These are phyloP conservation scores for Beta corolliflora DNA, from an alignment of 179 eudicot genomes.

Conservation along the genomic window DNA sequence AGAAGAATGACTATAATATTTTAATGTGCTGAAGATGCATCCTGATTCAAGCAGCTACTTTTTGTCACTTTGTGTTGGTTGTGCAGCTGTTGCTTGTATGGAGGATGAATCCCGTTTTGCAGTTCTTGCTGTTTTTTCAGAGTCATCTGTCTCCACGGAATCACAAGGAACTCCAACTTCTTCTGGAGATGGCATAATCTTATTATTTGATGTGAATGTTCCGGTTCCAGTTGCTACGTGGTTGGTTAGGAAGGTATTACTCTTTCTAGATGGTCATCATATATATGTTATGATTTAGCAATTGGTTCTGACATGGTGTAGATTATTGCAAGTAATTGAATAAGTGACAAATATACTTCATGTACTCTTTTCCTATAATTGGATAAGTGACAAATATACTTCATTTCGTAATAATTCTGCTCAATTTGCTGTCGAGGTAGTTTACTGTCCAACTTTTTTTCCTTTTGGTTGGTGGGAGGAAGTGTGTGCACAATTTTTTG, in stretches of 20 bases:
- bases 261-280: background rate
- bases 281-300: background rate
- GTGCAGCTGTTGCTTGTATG: slow-evolving; percentile 76
- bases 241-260: slow-evolving; percentile 74
- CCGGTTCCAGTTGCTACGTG: slow-evolving; percentile 80
- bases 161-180: slow-evolving; percentile 32
- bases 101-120: slow-evolving; percentile 64
- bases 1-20: background rate
- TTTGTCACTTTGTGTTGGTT: slow-evolving; percentile 21
- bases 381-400: background rate
- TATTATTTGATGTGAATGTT: slow-evolving; percentile 58
- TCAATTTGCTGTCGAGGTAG: background rate
- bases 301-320: background rate
- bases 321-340: background rate
- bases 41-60: background rate
- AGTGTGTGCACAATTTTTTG: too few relatives aligned
- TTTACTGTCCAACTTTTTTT: too few relatives aligned
- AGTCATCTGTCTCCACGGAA: slow-evolving; percentile 29
- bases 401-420: background rate
- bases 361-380: background rate
- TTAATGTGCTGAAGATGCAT: background rate
- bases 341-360: background rate
- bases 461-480: too few relatives aligned
- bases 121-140: slow-evolving; percentile 62
- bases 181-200: slow-evolving; percentile 53